These are phyloP conservation scores for Pseudomonodictys pantanalensis DNA, from an alignment of 495 filamentous ascomycete genomes.

Conservation along the genomic window DNA sequence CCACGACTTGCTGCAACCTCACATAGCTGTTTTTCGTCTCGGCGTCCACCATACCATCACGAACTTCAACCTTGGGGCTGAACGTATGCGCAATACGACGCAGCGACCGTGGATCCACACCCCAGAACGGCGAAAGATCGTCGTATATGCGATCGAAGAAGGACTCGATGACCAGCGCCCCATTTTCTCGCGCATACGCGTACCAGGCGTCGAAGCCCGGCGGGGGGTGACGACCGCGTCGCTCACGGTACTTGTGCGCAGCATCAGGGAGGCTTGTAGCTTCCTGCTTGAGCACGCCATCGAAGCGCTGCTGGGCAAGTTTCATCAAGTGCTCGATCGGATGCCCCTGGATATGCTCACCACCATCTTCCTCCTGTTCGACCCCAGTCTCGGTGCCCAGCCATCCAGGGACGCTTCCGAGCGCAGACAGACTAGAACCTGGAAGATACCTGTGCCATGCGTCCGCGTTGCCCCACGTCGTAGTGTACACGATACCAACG, in stretches of 20 bases:
- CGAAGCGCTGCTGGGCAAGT: conserved; percentile 22
- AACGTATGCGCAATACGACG: conserved; percentile 27
- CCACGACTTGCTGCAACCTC: conserved; percentile 34
- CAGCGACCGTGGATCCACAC: conserved; percentile 31
- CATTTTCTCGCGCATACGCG: conserved; percentile 33
- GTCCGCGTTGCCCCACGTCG: neutral
- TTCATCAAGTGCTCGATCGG: conserved; percentile 39
- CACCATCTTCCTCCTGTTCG: neutral
- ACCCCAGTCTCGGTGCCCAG: neutral
- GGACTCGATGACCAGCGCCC: conserved; percentile 36
- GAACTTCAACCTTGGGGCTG: conserved; percentile 26
- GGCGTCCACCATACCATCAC: conserved; percentile 32
- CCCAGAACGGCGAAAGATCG: conserved; percentile 42
- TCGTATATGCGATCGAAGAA: conserved; percentile 44
- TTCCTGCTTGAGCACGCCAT: conserved; percentile 23
- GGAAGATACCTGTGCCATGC: too few species aligned
- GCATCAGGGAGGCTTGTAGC: conserved; percentile 33
- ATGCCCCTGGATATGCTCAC: conserved; percentile 11
- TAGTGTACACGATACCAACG: conserved; percentile 3
- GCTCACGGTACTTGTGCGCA: conserved; percentile 35
- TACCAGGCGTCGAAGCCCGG: conserved; percentile 43
- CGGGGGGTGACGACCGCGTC: conserved; percentile 39
- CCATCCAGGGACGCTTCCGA: too few species aligned
- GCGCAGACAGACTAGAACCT: too few species aligned
- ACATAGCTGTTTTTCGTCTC: conserved; percentile 13